Base-by-base conservation (phyloP, 768 basidiomycete genomes). In the Cyclocybe cylindracea region DNA sequence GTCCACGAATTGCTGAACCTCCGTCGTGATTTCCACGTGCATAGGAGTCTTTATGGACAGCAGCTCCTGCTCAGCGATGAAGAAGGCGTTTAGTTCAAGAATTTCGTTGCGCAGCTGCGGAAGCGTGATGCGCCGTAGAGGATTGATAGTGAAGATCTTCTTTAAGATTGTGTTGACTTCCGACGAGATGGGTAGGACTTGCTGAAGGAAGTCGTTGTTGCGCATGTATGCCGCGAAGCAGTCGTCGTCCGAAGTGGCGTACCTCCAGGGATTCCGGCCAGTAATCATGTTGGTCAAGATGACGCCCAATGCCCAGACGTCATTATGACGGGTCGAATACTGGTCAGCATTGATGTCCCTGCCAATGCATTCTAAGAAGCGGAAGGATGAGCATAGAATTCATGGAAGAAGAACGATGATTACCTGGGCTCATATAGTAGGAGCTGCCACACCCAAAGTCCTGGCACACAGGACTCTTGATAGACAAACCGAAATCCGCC, bases 261-360 rank as follows among this genome's bases (percentile, higher is more conserved):
- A 78, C 46, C 79, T 75, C 93, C 92, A 94, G 9, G 89, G 89
- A 58, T 85, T 86, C 19, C 87, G 79, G 13, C 86, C 85, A 48
- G 85, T 85, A 42, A 89, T 83, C 71, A 96, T 81, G 67, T 92
- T 94, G 58, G 87, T 78, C 48, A 96, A 78, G 56, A 96, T 88
- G 55, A 96, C 78, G 14, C 87, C 88, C 18, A 89, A 67, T 7
- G 87, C 77, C 88, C 88, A 89, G 52, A 88, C 77, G 56, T 89
- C 87, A 75, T 80, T 86, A 48, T 79, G 73, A 9, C 75, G 71
- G 45, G 85, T 83, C 31, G 82, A 82, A 70, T 89, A 78, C 54
- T 67, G 61, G 64, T 77, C 61, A 51, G 70, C 68, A 64, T 76
- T 62, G 49, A 74, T 60, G 33, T 78, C 72, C 43, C 71, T 62